Conservation (phyloP, 208 protist species). For the Blastocrithidia nonstop region DNA sequence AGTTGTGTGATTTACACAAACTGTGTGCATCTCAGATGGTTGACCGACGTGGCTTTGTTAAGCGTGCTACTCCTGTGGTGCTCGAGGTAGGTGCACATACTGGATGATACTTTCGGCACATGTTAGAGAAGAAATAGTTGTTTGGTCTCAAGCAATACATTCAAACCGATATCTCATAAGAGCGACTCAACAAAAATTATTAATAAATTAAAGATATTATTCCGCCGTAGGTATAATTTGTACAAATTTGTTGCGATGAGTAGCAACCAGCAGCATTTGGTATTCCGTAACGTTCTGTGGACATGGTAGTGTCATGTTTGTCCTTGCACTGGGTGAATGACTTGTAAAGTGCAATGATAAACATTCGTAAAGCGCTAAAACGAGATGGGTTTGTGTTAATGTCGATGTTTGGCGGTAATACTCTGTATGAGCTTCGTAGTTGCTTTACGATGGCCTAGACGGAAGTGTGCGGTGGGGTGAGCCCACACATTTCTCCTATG, state of each 20-base stretch:
- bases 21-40: slow-evolving; percentile 72
- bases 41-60: slow-evolving; percentile 67
- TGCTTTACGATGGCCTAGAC: slow-evolving; percentile 80
- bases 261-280: slow-evolving; percentile 58
- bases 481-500: slow-evolving; percentile 83
- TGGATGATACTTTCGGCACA: slow-evolving; percentile 78
- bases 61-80: slow-evolving; percentile 70
- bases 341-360: slow-evolving; percentile 63
- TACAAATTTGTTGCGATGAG: slow-evolving; percentile 83
- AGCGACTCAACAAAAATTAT: slow-evolving; percentile 72
- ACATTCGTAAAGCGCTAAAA: slow-evolving; percentile 72
- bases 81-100: slow-evolving; percentile 76
- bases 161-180: slow-evolving; percentile 78
- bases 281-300: slow-evolving; percentile 67
- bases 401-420: slow-evolving; percentile 85
- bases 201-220: slow-evolving; percentile 68
- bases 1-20: slow-evolving; percentile 69
- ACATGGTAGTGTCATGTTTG: slow-evolving; percentile 78
- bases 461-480: slow-evolving; percentile 72
- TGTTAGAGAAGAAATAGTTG: slow-evolving; percentile 65
- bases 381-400: slow-evolving; percentile 74
- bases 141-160: slow-evolving; percentile 85
- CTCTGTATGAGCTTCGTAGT: slow-evolving; percentile 77
- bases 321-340: slow-evolving; percentile 89
- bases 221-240: slow-evolving; percentile 69